Evolutionary conservation across 2,329 filamentous ascomycete genomes (phyloP), one percentile per base, ranked within the genome.

Genomic region (Ophiostoma sp.): DNA sequence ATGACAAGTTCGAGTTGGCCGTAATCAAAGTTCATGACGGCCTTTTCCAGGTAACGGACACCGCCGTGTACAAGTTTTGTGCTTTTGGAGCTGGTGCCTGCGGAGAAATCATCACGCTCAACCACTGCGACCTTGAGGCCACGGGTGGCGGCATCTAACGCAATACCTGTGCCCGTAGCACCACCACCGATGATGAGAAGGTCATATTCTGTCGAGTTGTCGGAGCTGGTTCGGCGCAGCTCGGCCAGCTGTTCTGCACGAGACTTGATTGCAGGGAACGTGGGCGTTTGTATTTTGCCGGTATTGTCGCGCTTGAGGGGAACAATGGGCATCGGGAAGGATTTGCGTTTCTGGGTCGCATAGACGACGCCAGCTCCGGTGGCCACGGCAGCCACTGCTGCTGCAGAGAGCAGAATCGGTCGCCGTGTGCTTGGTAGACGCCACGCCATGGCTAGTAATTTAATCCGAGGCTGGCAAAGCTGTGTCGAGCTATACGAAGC

Each of bases 11-110:
- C 83, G 77, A 93, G 91, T 85, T 95, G 91, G 74, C 89, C 89
- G 78, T 93, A 94, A 79, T 95, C 91, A 76, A 94, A 82, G 78
- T 94, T 91, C 89, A 89, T 93, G 67, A 95, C 88, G 69, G 91
- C 91, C 83, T 95, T 95, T 79, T 95, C 92, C 71, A 95, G 83
- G 78, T 94, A 95, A 74, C 91, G 87, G 72, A 95, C 92, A 76
- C 91, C 91, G 74, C 91, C 91, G 79, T 95, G 91, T 23, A 95
- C 92, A 69, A 95, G 84, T 80, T 95, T 95, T 67, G 91, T 95
- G 81, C 90, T 93, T 82, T 94, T 94, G 79, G 90, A 92, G 81
- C 90, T 93, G 57, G 91, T 94, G 39, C 92, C 91, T 73, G 89
- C 86, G 75, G 89, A 89, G 78, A 94, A 95, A 79, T 95, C 91